phyloP scores from a whole-genome alignment of 306 rosid species.

The Begonia loranthoides region DNA sequence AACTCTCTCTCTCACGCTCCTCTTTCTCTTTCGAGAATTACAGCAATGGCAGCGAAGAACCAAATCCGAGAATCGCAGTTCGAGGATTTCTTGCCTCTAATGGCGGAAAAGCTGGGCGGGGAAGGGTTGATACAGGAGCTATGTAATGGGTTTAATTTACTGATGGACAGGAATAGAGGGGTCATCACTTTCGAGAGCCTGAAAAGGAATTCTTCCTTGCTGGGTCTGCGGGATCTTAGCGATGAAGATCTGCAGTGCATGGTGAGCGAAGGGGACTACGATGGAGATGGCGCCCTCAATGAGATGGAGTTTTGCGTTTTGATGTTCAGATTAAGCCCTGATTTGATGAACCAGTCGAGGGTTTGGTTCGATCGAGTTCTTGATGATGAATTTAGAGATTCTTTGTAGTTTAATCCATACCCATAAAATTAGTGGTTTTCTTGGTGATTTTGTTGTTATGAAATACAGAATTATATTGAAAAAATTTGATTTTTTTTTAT shows the following conservation, averaged over 20 bases:
- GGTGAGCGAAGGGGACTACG: slow-evolving; percentile 69
- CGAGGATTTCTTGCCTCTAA: slow-evolving; percentile 54
- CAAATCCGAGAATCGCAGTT: slow-evolving; percentile 30
- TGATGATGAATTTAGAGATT: slow-evolving; percentile 30
- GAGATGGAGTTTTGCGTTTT: slow-evolving; percentile 83
- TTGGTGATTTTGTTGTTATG: too few species aligned
- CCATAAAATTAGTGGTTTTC: too few species aligned
- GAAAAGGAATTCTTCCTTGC: slow-evolving; percentile 47
- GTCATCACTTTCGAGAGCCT: slow-evolving; percentile 73
- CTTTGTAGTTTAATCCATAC: not conserved
- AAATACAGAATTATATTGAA: too few species aligned
- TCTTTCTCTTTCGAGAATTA: too few species aligned
- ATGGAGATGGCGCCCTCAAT: slow-evolving; percentile 72
- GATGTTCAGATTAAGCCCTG: slow-evolving; percentile 89
- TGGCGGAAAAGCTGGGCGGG: slow-evolving; percentile 78
- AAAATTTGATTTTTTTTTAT: too few species aligned
- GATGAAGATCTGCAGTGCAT: slow-evolving; percentile 61
- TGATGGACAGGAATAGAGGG: slow-evolving; percentile 40
- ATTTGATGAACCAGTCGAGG: slow-evolving; percentile 57
- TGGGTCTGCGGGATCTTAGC: slow-evolving; percentile 46
- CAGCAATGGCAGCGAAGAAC: slow-evolving; percentile 5
- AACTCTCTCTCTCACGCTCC: not conserved
- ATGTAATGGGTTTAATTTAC: slow-evolving; percentile 52
- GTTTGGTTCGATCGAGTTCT: slow-evolving; percentile 48
- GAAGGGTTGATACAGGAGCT: slow-evolving; percentile 65